These are phyloP conservation scores for Podospora appendiculata DNA, from an alignment of 495 filamentous ascomycete genomes.

Conservation along the genomic window DNA sequence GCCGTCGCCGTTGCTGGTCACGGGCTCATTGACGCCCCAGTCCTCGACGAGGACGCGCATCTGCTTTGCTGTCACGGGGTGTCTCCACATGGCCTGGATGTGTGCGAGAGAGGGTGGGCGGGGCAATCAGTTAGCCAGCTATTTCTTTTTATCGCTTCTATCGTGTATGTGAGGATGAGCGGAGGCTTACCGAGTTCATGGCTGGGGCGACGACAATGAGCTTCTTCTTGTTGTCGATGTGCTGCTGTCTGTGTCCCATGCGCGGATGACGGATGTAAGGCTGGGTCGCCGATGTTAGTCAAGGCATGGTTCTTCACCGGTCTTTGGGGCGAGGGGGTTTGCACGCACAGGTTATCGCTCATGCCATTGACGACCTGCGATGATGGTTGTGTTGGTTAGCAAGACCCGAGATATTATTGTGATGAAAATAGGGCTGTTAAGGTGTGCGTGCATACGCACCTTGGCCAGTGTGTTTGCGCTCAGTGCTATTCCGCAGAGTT, in stretches of 20 bases:
- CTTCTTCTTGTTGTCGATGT: conserved; percentile 47
- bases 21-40: conserved; percentile 52
- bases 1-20: conserved; percentile 33
- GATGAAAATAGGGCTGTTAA: not conserved
- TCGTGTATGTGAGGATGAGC: not conserved
- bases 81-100: conserved; percentile 65
- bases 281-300: not conserved
- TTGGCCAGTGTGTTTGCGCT: conserved; percentile 76
- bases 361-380: conserved; percentile 19
- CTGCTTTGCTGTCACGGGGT: conserved; percentile 71
- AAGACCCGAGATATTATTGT: not conserved
- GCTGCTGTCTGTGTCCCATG: conserved; percentile 76
- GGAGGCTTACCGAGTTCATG: conserved; percentile 22
- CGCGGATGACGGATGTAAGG: conserved; percentile 65
- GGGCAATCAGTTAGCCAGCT: no score
- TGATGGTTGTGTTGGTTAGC: not conserved
- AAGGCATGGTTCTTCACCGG: not conserved
- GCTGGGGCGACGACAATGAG: conserved; percentile 51
- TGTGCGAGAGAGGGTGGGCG: no score
- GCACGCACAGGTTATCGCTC: conserved; percentile 20
- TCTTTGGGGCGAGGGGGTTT: not conserved
- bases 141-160: no score
- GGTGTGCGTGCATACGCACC: conserved; percentile 29
- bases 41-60: conserved; percentile 61
- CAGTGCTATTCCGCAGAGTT: conserved; percentile 8